phyloP scores from a whole-genome alignment of 2,329 filamentous ascomycete species.

The Lasiodiplodia gonubiensis region DNA sequence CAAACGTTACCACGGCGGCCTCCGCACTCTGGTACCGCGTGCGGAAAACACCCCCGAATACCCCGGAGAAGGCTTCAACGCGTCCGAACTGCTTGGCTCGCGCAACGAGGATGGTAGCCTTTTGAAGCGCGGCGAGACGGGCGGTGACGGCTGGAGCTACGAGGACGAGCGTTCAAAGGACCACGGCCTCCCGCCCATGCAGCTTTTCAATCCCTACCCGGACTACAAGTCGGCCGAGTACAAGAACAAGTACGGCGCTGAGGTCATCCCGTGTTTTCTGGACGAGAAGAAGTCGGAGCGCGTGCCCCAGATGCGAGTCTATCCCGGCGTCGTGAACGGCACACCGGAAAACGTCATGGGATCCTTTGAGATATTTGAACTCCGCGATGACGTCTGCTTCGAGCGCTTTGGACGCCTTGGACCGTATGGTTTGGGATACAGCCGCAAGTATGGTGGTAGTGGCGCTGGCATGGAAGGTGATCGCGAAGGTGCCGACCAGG shows the following conservation, averaged over 20 bases:
- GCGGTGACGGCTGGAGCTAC: constrained; percentile 39
- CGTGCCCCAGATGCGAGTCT: constrained; percentile 74
- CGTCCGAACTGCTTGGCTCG: constrained; percentile 39
- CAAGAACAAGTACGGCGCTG: constrained; percentile 58
- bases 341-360: constrained; percentile 86
- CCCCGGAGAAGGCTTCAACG: constrained; percentile 65
- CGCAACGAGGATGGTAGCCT: constrained; percentile 37
- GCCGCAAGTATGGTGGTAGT: constrained; percentile 74
- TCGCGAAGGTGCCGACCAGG: constrained; percentile 75
- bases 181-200: constrained; percentile 40
- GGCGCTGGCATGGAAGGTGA: constrained; percentile 88
- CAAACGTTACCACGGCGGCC: constrained; percentile 86
- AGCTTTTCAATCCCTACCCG: constrained; percentile 71
- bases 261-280: constrained; percentile 76
- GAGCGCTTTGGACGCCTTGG: constrained; percentile 88
- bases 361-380: constrained; percentile 79
- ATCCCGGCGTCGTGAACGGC: constrained; percentile 77
- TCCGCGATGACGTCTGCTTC: constrained; percentile 88
- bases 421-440: constrained; percentile 90
- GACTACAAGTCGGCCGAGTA: constrained; percentile 66
- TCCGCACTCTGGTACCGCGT: constrained; percentile 71
- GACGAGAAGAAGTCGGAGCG: constrained; percentile 69
- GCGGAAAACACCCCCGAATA: constrained; percentile 79
- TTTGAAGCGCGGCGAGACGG: constrained; percentile 35
- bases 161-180: constrained; percentile 32